Conservation (phyloP, 1,284 basidiomycete genomes). For the Sanghuangporus weigelae region DNA sequence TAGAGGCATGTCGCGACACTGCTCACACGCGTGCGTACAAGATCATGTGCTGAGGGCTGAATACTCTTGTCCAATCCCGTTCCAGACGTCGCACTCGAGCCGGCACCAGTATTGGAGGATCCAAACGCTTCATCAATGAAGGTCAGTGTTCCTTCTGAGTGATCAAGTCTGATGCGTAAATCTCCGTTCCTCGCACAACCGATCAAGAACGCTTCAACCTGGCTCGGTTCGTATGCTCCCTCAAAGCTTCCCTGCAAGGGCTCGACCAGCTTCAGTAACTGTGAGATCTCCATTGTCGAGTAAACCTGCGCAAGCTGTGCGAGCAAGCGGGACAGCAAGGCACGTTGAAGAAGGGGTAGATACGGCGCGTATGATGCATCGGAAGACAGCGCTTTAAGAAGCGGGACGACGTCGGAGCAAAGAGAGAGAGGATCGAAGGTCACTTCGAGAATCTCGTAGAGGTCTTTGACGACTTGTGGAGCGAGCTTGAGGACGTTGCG, state of each 20-base stretch:
- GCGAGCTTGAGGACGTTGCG: constrained; percentile 86
- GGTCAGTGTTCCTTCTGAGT: constrained; percentile 79
- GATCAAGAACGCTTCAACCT: constrained; percentile 91
- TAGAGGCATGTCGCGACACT: constrained; percentile 72
- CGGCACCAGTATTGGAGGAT: constrained; percentile 16
- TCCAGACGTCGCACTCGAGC: constrained; percentile 5
- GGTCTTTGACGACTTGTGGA: constrained; percentile 66
- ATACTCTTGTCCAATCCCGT: constrained; percentile 38
- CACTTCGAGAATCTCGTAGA: constrained; percentile 91
- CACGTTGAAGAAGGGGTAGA: constrained; percentile 86
- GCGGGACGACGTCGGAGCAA: constrained; percentile 77
- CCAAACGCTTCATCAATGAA: constrained; percentile 79
- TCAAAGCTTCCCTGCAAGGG: constrained; percentile 63
- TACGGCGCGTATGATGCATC: constrained; percentile 61
- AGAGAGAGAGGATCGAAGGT: constrained; percentile 94
- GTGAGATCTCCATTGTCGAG: constrained; percentile 78
- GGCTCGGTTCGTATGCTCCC: constrained; percentile 58
- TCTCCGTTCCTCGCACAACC: constrained; percentile 88
- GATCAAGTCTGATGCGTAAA: constrained; percentile 86
- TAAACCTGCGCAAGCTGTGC: constrained; percentile 94
- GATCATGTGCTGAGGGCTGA: constrained; percentile 65
- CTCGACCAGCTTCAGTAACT: constrained; percentile 71
- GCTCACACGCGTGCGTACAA: constrained; percentile 73
- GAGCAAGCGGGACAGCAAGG: constrained; percentile 91
- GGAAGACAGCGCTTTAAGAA: constrained; percentile 63